Conservation (phyloP, 306 rosid genomes). For the Senna siamea region DNA sequence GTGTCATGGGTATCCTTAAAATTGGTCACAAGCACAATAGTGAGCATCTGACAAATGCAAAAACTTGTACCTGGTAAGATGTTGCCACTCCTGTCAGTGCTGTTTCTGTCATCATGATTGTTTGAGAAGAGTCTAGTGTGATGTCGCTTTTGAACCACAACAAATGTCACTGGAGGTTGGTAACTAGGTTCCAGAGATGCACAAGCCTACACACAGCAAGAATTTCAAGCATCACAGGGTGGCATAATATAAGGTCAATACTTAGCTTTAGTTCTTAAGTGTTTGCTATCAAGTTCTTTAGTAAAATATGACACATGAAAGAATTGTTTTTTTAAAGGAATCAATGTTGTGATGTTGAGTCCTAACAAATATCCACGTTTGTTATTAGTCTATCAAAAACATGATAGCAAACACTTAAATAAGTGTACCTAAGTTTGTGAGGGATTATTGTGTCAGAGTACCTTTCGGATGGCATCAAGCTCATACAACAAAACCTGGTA, state of each 20-base stretch:
- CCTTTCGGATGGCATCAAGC: slow-evolving; percentile 82
- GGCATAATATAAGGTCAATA: not conserved
- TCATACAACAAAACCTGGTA: slow-evolving; percentile 76
- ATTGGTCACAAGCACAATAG: not conserved
- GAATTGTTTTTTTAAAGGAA: not conserved
- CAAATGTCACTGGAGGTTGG: slow-evolving; percentile 86
- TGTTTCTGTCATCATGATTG: slow-evolving; percentile 60
- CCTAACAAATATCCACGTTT: too few relatives aligned
- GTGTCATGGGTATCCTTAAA: slow-evolving; percentile 8
- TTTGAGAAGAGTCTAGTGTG: slow-evolving; percentile 72
- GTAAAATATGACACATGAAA: not conserved
- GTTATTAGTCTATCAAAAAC: too few relatives aligned
- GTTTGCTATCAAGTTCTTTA: too few relatives aligned
- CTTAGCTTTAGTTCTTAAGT: too few relatives aligned
- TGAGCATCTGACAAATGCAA: not conserved
- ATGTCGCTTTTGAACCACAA: slow-evolving; percentile 82
- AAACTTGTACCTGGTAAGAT: slow-evolving; percentile 65
- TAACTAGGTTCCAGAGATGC: slow-evolving; percentile 77
- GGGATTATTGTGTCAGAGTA: slow-evolving; percentile 10
- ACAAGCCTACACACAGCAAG: slow-evolving; percentile 59
- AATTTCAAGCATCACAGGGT: slow-evolving; percentile 11
- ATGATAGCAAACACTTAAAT: not conserved
- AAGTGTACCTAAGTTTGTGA: not conserved
- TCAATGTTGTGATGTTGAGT: not conserved
- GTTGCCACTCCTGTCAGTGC: slow-evolving; percentile 74